phyloP scores from a whole-genome alignment of 2,329 filamentous ascomycete genomes.

The Trichoderma sp. region DNA sequence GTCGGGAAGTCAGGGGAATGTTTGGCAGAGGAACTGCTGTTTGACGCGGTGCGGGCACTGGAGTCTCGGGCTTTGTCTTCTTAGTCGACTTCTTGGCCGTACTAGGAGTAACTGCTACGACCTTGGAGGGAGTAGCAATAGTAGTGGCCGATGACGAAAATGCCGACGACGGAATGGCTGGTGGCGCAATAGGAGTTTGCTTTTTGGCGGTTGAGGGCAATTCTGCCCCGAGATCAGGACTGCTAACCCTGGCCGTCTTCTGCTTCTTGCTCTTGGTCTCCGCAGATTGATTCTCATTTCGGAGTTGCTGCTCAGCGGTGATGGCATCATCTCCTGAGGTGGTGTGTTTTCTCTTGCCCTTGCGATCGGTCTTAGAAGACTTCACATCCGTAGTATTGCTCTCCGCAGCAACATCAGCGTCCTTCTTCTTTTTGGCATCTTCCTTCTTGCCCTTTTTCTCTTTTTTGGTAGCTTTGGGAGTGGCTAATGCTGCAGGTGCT shows the following conservation, averaged over 20 bases:
- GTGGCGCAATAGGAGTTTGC: conserved; percentile 39
- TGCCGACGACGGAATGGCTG: conserved; percentile 31
- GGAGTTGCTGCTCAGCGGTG: conserved; percentile 39
- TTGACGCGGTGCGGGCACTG: conserved; percentile 32
- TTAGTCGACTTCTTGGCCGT: conserved; percentile 29
- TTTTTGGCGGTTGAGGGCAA: conserved; percentile 30
- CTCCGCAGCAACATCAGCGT: not conserved
- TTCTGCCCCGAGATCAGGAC: conserved; percentile 40
- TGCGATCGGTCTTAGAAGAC: conserved; percentile 32
- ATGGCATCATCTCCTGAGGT: conserved; percentile 42
- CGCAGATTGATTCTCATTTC: conserved; percentile 36
- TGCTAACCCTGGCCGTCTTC: conserved; percentile 36
- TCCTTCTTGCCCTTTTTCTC: conserved; percentile 37
- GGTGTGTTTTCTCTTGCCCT: conserved; percentile 42
- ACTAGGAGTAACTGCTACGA: conserved; percentile 27
- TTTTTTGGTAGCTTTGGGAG: conserved; percentile 30
- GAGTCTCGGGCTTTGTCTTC: conserved; percentile 30
- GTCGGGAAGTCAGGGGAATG: conserved; percentile 36
- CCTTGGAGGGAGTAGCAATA: conserved; percentile 30
- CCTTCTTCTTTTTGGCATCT: conserved; percentile 17
- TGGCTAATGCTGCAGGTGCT: conserved; percentile 31
- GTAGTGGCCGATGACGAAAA: conserved; percentile 20
- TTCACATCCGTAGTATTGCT: conserved; percentile 24
- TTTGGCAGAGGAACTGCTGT: conserved; percentile 39
- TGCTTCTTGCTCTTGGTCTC: conserved; percentile 47